Evolutionary conservation across 2,329 filamentous ascomycete species (phyloP), one percentile per base, ranked within the genome.

Genomic region (Microascus cirrosus): DNA sequence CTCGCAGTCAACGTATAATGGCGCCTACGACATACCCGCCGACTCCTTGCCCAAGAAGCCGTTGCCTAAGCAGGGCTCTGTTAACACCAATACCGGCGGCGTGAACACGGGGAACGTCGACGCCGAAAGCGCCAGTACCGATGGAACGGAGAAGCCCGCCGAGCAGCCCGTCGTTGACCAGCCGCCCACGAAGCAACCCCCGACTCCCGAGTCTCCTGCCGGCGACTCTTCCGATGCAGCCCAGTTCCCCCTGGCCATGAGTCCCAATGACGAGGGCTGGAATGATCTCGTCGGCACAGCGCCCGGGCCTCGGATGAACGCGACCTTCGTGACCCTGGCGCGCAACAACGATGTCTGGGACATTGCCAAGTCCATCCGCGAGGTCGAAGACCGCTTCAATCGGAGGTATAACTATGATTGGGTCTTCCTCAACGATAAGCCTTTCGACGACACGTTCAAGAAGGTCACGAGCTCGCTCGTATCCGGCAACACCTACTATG

Each of bases 341-440:
- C 87, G 94, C 67, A 99, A 99, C 75, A 81, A 78, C 58, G 94
- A 99, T 69, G 77, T 97, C 32, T 99, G 94, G 94, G 94, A 99
- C 55, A 96, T 99, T 68, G 89, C 91, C 61, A 85, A 90, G 67
- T 96, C 92, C 13, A 99, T 99, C 68, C 90, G 94, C 59, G 90
- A 96, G 69, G 85, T 99, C 59, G 94, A 99, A 74, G 94, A 99
- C 73, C 89, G 94, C 68, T 99, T 99, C 84, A 99, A 99, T 77
- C 84, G 85, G 67, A 89, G 93, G 67, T 97, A 89, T 77, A 86
- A 95, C 77, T 99, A 99, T 74, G 93, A 97, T 70, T 99, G 95
- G 95, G 93, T 99, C 57, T 99, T 99, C 76, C 78, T 99, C 61
- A 99, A 99, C 74, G 94, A 99, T 70, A 84, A 92, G 71, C 89